phyloP scores from a whole-genome alignment of 2,329 filamentous ascomycete species.

The Chaetomium sp. region DNA sequence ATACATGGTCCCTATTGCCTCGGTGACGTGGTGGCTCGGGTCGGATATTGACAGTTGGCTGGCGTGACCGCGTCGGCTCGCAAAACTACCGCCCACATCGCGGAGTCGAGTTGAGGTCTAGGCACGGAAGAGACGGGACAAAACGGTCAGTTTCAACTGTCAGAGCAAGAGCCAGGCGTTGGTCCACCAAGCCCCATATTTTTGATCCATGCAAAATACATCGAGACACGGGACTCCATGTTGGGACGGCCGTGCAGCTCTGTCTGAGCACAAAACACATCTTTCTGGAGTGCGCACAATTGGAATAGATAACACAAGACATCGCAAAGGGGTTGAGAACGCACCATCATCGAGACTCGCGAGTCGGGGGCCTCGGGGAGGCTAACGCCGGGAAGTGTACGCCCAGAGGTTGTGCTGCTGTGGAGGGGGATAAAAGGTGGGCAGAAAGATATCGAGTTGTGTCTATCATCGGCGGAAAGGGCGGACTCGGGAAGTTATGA shows the following conservation, averaged over 20 bases:
- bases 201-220: conserved; percentile 21
- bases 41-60: conserved; percentile 68
- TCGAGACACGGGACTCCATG: conserved; percentile 19
- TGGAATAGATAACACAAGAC: not conserved
- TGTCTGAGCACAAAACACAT: conserved; percentile 10
- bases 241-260: conserved; percentile 5
- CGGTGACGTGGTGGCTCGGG: conserved; percentile 88
- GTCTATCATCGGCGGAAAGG: conserved; percentile 20
- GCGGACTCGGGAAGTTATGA: not conserved
- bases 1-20: conserved; percentile 87
- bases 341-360: conserved; percentile 44
- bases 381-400: conserved; percentile 26
- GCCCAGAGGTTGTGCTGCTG: conserved; percentile 10
- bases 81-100: conserved; percentile 51
- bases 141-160: conserved; percentile 15
- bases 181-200: conserved; percentile 25
- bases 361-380: conserved; percentile 31
- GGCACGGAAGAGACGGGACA: conserved; percentile 4
- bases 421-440: conserved; percentile 7
- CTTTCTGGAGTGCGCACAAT: not conserved
- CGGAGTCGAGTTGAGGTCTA: conserved; percentile 54
- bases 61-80: conserved; percentile 51
- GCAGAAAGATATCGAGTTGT: conserved; percentile 11
- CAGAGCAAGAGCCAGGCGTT: conserved; percentile 9
- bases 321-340: conserved; percentile 23